phyloP scores from a whole-genome alignment of 148 eudicot species.

The Salicornia ramosissima region DNA sequence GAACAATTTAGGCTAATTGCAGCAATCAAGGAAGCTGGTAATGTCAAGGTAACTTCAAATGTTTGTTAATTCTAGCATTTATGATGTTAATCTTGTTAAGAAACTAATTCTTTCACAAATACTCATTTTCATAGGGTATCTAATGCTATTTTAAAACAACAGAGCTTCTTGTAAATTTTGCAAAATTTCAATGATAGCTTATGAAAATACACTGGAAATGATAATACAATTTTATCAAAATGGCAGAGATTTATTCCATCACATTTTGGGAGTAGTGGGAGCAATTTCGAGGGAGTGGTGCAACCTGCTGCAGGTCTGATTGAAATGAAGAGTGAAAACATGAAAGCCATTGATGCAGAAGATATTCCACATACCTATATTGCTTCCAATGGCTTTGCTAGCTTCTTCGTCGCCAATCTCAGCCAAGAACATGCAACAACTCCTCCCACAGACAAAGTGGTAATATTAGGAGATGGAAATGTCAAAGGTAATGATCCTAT shows the following conservation, averaged over 20 bases:
- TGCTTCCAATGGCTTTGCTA: slow-evolving; percentile 43
- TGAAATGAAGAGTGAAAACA: slow-evolving; percentile 35
- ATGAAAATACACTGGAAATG: too few species aligned
- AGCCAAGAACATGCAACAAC: slow-evolving; percentile 17
- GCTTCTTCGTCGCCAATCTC: slow-evolving; percentile 33
- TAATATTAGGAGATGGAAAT: slow-evolving; percentile 28
- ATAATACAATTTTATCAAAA: too few species aligned
- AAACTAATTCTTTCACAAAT: too few species aligned
- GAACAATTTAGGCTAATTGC: slow-evolving; percentile 45
- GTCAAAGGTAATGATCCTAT: slow-evolving; percentile 20
- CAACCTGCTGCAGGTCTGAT: slow-evolving; percentile 42
- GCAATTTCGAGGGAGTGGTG: slow-evolving; percentile 32
- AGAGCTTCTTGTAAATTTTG: too few species aligned
- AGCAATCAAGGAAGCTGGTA: slow-evolving; percentile 65
- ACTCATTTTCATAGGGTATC: too few species aligned
- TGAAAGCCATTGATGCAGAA: slow-evolving; percentile 52
- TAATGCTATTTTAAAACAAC: too few species aligned
- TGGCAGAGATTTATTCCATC: slow-evolving; percentile 62
- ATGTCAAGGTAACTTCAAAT: slow-evolving; percentile 38
- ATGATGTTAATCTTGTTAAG: background rate
- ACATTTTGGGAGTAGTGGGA: slow-evolving; percentile 57
- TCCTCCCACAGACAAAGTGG: slow-evolving; percentile 30
- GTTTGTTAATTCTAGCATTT: background rate
- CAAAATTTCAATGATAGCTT: too few species aligned
- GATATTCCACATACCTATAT: slow-evolving; percentile 58